phyloP scores from a whole-genome alignment of 345 rosid species.

The Aquilaria yunnanensis region DNA sequence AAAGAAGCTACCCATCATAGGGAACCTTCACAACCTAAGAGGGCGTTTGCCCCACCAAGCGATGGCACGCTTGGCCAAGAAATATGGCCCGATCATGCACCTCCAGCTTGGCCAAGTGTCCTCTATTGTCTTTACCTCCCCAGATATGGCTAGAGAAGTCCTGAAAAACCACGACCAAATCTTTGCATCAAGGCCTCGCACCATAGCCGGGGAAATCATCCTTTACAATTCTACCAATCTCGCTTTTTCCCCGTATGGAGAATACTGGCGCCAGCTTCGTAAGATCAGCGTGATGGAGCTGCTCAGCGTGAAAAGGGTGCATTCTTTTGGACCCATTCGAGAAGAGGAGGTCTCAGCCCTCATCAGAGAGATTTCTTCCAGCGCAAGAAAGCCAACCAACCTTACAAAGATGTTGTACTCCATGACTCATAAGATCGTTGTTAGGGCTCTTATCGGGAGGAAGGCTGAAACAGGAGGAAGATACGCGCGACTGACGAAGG shows the following conservation, averaged over 20 bases:
- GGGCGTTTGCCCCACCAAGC: slow-evolving; percentile 32
- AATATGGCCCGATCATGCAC: slow-evolving; percentile 29
- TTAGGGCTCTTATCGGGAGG: background rate
- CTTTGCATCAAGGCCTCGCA: slow-evolving; percentile 23
- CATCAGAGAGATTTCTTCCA: background rate
- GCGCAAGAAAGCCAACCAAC: background rate
- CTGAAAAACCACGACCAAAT: slow-evolving; percentile 21
- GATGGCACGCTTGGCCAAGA: slow-evolving; percentile 21
- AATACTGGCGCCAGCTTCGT: slow-evolving; percentile 31
- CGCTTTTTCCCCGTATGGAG: slow-evolving; percentile 27
- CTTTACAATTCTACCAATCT: slow-evolving; percentile 24
- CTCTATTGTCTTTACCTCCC: slow-evolving; percentile 18
- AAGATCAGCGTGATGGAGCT: slow-evolving; percentile 19
- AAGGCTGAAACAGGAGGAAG: background rate
- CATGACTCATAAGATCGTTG: background rate
- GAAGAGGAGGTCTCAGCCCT: slow-evolving; percentile 17
- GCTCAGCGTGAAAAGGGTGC: slow-evolving; percentile 19
- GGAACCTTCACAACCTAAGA: slow-evolving; percentile 27
- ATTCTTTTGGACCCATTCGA: slow-evolving; percentile 21
- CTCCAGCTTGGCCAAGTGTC: slow-evolving; percentile 26
- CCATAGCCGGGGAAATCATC: slow-evolving; percentile 24
- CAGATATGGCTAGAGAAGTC: slow-evolving; percentile 21
- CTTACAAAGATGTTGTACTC: background rate
- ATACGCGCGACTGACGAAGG: background rate
- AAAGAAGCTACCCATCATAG: slow-evolving; percentile 28